Evolutionary conservation across 2,329 filamentous ascomycete species (phyloP).

Genomic region (Penicillium griseofulvum): DNA sequence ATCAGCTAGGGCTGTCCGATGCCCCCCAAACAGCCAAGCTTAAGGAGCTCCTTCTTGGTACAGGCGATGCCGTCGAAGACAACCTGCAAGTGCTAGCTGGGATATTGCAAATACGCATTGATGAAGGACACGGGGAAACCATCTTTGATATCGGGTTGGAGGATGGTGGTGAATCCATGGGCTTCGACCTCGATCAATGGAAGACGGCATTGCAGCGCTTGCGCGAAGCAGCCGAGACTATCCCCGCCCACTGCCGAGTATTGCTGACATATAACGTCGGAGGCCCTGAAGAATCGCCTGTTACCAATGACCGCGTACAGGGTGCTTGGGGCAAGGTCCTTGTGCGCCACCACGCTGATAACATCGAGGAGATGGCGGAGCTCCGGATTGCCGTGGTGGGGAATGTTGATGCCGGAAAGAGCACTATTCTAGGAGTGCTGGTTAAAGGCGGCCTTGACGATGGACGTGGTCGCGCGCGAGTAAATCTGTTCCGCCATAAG

Average conservation of each 20-base stretch:
- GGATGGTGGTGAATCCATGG: constrained; percentile 83
- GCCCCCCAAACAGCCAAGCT: constrained; percentile 62
- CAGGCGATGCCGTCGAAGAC: constrained; percentile 55
- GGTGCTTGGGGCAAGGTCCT: constrained; percentile 83
- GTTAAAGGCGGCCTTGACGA: constrained; percentile 96
- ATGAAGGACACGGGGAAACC: constrained; percentile 82
- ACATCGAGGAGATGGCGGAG: constrained; percentile 86
- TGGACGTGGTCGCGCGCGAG: constrained; percentile 85
- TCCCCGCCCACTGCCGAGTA: constrained; percentile 73
- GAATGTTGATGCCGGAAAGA: constrained; percentile 97
- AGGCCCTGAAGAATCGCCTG: constrained; percentile 68
- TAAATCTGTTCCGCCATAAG: constrained; percentile 96
- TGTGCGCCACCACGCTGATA: constrained; percentile 69
- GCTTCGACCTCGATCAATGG: constrained; percentile 72
- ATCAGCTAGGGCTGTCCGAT: constrained; percentile 72
- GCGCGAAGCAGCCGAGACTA: constrained; percentile 60
- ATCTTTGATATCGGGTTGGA: constrained; percentile 92
- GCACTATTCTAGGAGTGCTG: constrained; percentile 89
- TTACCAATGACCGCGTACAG: constrained; percentile 64
- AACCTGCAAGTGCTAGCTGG: constrained; percentile 62
- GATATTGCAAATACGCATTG: constrained; percentile 66
- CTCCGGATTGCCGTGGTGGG: constrained; percentile 95
- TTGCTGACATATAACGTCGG: constrained; percentile 90
- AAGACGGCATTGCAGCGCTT: constrained; percentile 66
- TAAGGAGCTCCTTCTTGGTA: constrained; percentile 69